Percentiles rank a stretch among this genome's conserved stretches.
These are phyloP conservation scores for Aureobasidium lini DNA, from an alignment of 2,329 filamentous ascomycete species.

Conservation along the genomic window DNA sequence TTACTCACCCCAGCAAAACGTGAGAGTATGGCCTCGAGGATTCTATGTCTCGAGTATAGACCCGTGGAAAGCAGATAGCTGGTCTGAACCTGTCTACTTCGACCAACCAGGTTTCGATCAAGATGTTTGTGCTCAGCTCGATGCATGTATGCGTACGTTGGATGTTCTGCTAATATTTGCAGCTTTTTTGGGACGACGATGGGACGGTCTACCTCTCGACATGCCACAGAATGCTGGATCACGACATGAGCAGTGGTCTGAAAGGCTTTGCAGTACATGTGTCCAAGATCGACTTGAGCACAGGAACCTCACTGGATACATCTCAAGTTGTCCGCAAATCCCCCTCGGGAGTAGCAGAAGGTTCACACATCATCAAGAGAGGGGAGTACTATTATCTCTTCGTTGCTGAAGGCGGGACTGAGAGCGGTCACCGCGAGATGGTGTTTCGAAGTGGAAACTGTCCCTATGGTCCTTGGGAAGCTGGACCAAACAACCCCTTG, in stretches of 20 bases:
- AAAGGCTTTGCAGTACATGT: slow-evolving; percentile 49
- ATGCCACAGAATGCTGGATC: slow-evolving; percentile 18
- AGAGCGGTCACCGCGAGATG: slow-evolving; percentile 54
- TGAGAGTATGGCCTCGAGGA: slow-evolving; percentile 45
- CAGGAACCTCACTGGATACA: slow-evolving; percentile 34
- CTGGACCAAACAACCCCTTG: slow-evolving; percentile 50
- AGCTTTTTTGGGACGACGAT: slow-evolving; percentile 44
- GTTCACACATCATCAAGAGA: slow-evolving; percentile 53
- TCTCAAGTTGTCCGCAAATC: slow-evolving; percentile 33
- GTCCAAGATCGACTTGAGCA: slow-evolving; percentile 37
- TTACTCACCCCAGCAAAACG: slow-evolving; percentile 34
- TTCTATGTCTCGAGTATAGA: slow-evolving; percentile 49
- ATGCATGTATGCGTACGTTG: neutral
- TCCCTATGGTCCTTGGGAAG: slow-evolving; percentile 55
- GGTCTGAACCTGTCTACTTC: slow-evolving; percentile 49
- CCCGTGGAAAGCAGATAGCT: slow-evolving; percentile 44
- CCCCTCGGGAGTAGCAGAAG: slow-evolving; percentile 39
- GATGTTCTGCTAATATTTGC: neutral
- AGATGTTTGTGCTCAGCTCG: slow-evolving; percentile 32
- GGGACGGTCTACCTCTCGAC: slow-evolving; percentile 45
- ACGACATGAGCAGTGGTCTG: slow-evolving; percentile 32
- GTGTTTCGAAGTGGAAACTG: slow-evolving; percentile 46
- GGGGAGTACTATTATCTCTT: slow-evolving; percentile 54
- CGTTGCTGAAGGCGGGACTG: slow-evolving; percentile 48
- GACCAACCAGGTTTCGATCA: slow-evolving; percentile 49